These are phyloP conservation scores for Pichia thaimueangensis DNA, from an alignment of 805 yeast genomes.

Conservation along the genomic window DNA sequence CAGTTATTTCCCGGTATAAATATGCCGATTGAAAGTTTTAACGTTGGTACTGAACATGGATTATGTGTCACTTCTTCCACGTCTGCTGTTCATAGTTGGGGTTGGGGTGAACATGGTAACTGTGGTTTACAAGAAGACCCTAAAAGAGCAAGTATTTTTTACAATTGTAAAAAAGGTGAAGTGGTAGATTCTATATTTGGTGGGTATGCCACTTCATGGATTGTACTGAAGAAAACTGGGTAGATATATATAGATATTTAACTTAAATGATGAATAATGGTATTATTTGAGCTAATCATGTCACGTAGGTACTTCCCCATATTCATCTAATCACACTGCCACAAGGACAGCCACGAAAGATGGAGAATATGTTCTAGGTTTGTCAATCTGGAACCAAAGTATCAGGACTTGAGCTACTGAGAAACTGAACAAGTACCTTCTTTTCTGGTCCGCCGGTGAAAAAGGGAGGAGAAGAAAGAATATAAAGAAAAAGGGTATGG, in stretches of 20 bases:
- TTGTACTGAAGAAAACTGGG: constrained; percentile 22
- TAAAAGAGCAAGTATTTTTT: constrained; percentile 33
- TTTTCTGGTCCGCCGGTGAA: constrained; percentile 7
- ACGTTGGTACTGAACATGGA: constrained; percentile 87
- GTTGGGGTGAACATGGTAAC: constrained; percentile 99
- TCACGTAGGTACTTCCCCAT: constrained; percentile 75
- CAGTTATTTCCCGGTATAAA: constrained; percentile 39
- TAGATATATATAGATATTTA: too few species aligned
- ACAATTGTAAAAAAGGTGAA: constrained; percentile 15
- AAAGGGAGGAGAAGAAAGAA: background rate
- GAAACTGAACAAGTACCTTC: constrained; percentile 10
- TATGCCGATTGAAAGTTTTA: constrained; percentile 3
- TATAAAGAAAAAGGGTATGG: background rate
- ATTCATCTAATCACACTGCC: constrained; percentile 49
- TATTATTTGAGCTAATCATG: too few species aligned
- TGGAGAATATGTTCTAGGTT: constrained; percentile 80
- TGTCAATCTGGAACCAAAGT: constrained; percentile 55
- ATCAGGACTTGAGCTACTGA: constrained; percentile 30
- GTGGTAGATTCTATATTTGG: constrained; percentile 36
- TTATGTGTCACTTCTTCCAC: constrained; percentile 31
- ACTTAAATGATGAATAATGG: too few species aligned
- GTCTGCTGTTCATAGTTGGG: constrained; percentile 65
- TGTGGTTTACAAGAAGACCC: constrained; percentile 47
- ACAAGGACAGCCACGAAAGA: constrained; percentile 37
- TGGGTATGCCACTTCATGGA: constrained; percentile 70